Base-by-base conservation (phyloP, 1,284 basidiomycete genomes). In the Apiotrichum porosum region DNA sequence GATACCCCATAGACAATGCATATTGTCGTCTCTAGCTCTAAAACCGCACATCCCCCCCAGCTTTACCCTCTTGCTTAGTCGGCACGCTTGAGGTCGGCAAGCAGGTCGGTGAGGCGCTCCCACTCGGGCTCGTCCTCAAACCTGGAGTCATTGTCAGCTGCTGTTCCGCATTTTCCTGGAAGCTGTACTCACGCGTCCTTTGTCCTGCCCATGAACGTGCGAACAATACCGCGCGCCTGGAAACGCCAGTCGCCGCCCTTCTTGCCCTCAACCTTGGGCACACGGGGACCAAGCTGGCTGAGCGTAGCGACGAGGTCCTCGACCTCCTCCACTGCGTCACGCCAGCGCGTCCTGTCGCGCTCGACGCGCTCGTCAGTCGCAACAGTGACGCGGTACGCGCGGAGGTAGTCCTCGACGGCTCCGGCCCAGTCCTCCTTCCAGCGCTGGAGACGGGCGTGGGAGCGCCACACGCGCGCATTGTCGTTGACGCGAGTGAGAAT, bases 111-210 rank as follows among this genome's bases (percentile, higher is more conserved):
- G 59, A 97, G 76, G 57, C 77, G 76, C 35, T 77, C 74, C 84
- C 87, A 97, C 73, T 90, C 90, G 2, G 81, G 79, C 71, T 94
- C 87, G 49, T 90, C 88, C 65, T 86, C 87, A 63, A 92, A 97
- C 26, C 70, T 71, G 44, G 26, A 28, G 6, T 28, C 5, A 32
- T 40, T 33, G 47, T 54, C 42, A 47, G 47, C 28, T 37, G 2
- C 35, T 12, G 19, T 18, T 22, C 19, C 35, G 9, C 12, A 3
- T n/a, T n/a, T n/a, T n/a, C n/a, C n/a, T n/a, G n/a, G 18, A 22
- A 5, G 9, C 18, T 6, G 13, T 18, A 72, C 72, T 65, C 49
- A 73, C 66, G 66, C 61, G 38, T 63, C 64, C 58, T 65, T 71
- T n/a, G 78, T 79, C 44, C 78, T 59, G 3, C 86, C 90, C 73